Evolutionary conservation across 1,139 yeast genomes (phyloP).

Genomic region (Kazachstania sp.): DNA sequence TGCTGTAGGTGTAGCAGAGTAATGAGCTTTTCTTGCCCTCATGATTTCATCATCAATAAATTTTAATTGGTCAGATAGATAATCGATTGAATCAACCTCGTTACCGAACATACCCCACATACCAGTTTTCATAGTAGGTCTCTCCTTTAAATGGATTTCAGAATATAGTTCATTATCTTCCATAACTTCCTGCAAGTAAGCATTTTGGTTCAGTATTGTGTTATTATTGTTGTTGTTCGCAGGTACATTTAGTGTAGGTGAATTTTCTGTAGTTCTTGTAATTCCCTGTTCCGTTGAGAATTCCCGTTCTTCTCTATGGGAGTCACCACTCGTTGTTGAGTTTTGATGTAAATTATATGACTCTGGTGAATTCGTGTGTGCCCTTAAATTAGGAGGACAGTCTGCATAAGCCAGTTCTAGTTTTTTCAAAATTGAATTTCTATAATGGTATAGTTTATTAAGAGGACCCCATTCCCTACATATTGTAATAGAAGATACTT

Average conservation of each 20-base stretch:
- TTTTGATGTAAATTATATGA: slow-evolving; percentile 18
- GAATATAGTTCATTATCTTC: slow-evolving; percentile 28
- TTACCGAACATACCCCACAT: slow-evolving; percentile 47
- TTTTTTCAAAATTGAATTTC: slow-evolving; percentile 45
- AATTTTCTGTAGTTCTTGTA: too few relatives aligned
- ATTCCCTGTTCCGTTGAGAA: too few relatives aligned
- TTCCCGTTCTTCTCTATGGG: too few relatives aligned
- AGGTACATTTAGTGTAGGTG: too few relatives aligned
- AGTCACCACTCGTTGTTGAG: neutral
- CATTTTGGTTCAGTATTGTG: too few relatives aligned
- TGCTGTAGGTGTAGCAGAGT: slow-evolving; percentile 66
- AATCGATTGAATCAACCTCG: slow-evolving; percentile 55
- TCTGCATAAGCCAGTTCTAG: slow-evolving; percentile 74
- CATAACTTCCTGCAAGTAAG: slow-evolving; percentile 9
- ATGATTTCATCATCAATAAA: slow-evolving; percentile 53
- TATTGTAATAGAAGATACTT: slow-evolving; percentile 63
- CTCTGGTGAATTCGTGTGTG: slow-evolving; percentile 18
- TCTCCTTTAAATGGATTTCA: slow-evolving; percentile 22
- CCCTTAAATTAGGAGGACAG: slow-evolving; percentile 35
- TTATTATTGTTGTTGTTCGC: too few relatives aligned
- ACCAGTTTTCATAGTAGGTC: slow-evolving; percentile 50
- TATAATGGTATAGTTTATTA: slow-evolving; percentile 52
- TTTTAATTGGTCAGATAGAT: slow-evolving; percentile 49
- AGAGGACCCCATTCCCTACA: slow-evolving; percentile 80
- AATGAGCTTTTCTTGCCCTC: slow-evolving; percentile 50